Conservation (phyloP, 116 monocot species). For the Zostera marina region DNA sequence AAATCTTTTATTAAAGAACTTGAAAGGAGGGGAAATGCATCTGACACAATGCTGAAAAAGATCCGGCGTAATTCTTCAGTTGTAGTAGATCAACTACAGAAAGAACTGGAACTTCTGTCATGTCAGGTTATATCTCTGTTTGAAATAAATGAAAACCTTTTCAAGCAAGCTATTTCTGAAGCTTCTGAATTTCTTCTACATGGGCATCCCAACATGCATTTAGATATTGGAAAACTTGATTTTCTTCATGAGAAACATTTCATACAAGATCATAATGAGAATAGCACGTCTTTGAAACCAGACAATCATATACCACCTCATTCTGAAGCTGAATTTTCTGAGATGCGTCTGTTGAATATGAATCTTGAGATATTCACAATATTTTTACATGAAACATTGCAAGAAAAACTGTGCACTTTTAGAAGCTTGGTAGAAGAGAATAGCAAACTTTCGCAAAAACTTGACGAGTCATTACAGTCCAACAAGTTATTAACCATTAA, state of each 20-base stretch:
- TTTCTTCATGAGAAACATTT: neutral
- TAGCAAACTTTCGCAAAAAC: slow-evolving; percentile 31
- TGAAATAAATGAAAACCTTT: slow-evolving; percentile 80
- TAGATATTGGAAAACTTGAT: slow-evolving; percentile 2
- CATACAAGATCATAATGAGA: neutral
- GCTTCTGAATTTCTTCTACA: slow-evolving; percentile 22
- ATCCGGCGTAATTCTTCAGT: slow-evolving; percentile 61
- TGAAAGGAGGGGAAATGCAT: slow-evolving; percentile 55
- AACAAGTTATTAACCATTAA: slow-evolving; percentile 28
- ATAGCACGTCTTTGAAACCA: slow-evolving; percentile 9
- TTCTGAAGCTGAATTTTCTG: slow-evolving; percentile 39
- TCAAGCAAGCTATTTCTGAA: slow-evolving; percentile 57
- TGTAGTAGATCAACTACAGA: slow-evolving; percentile 69
- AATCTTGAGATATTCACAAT: slow-evolving; percentile 41
- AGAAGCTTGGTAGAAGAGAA: slow-evolving; percentile 26
- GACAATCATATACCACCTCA: slow-evolving; percentile 2
- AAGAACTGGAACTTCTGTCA: slow-evolving; percentile 85
- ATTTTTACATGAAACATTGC: slow-evolving; percentile 46
- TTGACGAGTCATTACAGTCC: slow-evolving; percentile 24
- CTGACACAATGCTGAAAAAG: slow-evolving; percentile 63
- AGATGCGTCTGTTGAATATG: slow-evolving; percentile 28
- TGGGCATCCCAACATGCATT: slow-evolving; percentile 14
- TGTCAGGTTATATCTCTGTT: slow-evolving; percentile 94
- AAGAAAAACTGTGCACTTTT: slow-evolving; percentile 19
- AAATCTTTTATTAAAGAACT: slow-evolving; percentile 55